phyloP scores from a whole-genome alignment of 2,329 filamentous ascomycete species.

The Pseudovirgaria hyperparasitica region DNA sequence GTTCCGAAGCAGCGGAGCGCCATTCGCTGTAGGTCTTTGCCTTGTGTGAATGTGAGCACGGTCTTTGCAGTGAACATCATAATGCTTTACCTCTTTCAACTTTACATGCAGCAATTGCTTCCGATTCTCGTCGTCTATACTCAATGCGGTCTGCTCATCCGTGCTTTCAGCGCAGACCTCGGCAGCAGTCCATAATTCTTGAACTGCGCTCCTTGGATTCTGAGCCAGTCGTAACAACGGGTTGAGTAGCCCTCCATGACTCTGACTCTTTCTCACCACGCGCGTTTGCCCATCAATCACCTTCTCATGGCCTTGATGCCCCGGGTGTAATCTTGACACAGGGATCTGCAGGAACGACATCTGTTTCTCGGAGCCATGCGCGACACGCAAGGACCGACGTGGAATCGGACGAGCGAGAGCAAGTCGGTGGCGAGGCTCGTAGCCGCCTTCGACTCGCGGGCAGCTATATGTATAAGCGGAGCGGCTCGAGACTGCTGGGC shows the following conservation, averaged over 20 bases:
- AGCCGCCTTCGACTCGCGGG: too few relatives aligned
- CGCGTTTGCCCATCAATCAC: slow-evolving; percentile 5
- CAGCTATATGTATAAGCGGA: too few relatives aligned
- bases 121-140: slow-evolving; percentile 18
- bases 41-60: slow-evolving; percentile 26
- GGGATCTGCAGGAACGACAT: too few relatives aligned
- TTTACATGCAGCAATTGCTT: slow-evolving; percentile 50
- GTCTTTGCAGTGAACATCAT: not conserved
- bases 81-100: slow-evolving; percentile 49
- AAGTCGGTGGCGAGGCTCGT: too few relatives aligned
- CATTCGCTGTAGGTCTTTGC: slow-evolving; percentile 60
- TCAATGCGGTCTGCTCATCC: slow-evolving; percentile 1
- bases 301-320: too few relatives aligned
- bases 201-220: slow-evolving; percentile 19
- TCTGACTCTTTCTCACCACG: slow-evolving; percentile 14
- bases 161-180: slow-evolving; percentile 25
- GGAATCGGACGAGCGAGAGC: too few relatives aligned
- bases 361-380: too few relatives aligned
- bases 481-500: too few relatives aligned
- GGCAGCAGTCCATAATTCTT: slow-evolving; percentile 10
- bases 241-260: slow-evolving; percentile 18
- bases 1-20: slow-evolving; percentile 59
- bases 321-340: too few relatives aligned
- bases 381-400: too few relatives aligned
- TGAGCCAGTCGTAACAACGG: slow-evolving; percentile 23